Evolutionary conservation across 148 eudicot species (phyloP).

Genomic region (Rhododendron simsii): DNA sequence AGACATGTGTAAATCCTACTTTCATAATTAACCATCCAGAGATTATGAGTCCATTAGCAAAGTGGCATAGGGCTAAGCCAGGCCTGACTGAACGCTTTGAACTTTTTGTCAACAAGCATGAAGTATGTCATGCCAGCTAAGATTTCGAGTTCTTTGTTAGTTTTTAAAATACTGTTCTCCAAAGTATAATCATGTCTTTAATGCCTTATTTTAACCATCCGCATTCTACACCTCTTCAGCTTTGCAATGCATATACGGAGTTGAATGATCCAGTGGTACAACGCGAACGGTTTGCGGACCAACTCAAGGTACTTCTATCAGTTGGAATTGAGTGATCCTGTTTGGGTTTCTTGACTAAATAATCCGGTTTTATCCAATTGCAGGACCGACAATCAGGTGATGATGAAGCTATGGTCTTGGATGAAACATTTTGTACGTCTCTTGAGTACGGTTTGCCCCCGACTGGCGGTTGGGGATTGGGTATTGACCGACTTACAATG

Average conservation of each 20-base stretch:
- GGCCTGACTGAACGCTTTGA: conserved; percentile 92
- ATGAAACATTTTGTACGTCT: conserved; percentile 85
- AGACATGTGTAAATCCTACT: conserved; percentile 78
- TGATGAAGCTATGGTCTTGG: conserved; percentile 97
- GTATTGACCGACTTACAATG: conserved; percentile 86
- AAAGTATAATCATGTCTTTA: background rate
- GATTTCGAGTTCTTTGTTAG: background rate
- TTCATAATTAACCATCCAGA: conserved; percentile 91
- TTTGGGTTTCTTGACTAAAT: background rate
- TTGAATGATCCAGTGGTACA: conserved; percentile 95
- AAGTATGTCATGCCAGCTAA: conserved; percentile 36
- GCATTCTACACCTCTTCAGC: conserved; percentile 26
- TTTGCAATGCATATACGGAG: conserved; percentile 94
- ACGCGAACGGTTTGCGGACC: conserved; percentile 90
- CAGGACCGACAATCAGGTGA: conserved; percentile 97
- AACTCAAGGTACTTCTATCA: conserved; percentile 60
- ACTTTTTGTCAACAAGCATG: conserved; percentile 86
- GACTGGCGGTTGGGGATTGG: conserved; percentile 95
- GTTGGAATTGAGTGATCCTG: background rate
- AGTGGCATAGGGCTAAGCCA: conserved; percentile 94
- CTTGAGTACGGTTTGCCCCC: conserved; percentile 95
- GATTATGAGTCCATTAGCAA: conserved; percentile 97
- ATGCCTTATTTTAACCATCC: background rate
- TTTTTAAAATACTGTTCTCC: background rate
- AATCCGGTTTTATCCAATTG: conserved; percentile 11